Conservation (phyloP, 2,329 filamentous ascomycete species). For the Trichophyton mentagrophytes region DNA sequence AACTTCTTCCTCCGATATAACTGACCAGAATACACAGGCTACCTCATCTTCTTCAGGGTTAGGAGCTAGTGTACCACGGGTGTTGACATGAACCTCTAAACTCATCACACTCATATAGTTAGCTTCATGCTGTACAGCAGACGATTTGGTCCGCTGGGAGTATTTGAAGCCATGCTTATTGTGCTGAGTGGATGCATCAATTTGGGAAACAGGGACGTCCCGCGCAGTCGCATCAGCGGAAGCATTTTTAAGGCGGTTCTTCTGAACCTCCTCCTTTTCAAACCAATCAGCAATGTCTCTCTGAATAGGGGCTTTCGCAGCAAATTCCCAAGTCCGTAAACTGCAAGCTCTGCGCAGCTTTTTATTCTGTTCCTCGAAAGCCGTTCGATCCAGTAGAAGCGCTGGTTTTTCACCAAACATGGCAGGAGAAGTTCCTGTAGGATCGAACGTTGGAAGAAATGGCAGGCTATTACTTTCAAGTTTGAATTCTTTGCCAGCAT, state of each 20-base stretch:
- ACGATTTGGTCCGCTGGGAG: conserved; percentile 60
- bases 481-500: conserved; percentile 75
- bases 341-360: conserved; percentile 46
- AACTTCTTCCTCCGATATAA: conserved; percentile 60
- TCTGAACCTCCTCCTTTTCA: conserved; percentile 27
- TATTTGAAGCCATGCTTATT: conserved; percentile 76
- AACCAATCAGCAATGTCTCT: conserved; percentile 61
- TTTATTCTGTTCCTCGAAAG: conserved; percentile 40
- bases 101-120: conserved; percentile 98
- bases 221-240: background rate
- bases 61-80: conserved; percentile 63
- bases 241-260: conserved; percentile 4
- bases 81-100: conserved; percentile 83
- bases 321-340: conserved; percentile 64
- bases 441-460: conserved; percentile 68
- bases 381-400: conserved; percentile 37
- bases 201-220: conserved; percentile 53
- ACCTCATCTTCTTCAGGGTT: conserved; percentile 87
- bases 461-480: conserved; percentile 62
- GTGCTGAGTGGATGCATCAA: conserved; percentile 75
- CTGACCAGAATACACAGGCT: conserved; percentile 77
- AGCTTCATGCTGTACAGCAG: conserved; percentile 66
- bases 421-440: conserved; percentile 44
- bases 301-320: conserved; percentile 54
- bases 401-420: conserved; percentile 43